phyloP scores from a whole-genome alignment of 2,329 filamentous ascomycete genomes.

The Gliomastix tumulicola region DNA sequence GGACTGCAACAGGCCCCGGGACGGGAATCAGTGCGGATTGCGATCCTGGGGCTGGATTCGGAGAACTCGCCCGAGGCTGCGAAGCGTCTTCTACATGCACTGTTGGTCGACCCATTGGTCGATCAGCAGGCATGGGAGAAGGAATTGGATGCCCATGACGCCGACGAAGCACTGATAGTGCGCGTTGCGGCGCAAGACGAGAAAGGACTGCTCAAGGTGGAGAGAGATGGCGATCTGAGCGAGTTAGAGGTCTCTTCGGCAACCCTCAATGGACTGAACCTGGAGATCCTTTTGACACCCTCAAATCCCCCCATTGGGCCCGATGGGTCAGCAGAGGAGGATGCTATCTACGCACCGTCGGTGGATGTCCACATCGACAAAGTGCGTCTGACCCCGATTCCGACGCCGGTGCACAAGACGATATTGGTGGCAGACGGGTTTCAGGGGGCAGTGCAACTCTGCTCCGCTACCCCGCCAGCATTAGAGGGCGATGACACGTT shows the following conservation, averaged over 20 bases:
- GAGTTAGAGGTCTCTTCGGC: constrained; percentile 60
- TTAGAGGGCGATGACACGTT: constrained; percentile 32
- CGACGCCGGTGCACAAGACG: constrained; percentile 78
- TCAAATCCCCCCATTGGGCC: background rate
- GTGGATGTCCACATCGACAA: constrained; percentile 64
- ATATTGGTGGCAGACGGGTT: constrained; percentile 70
- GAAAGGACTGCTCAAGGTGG: constrained; percentile 16
- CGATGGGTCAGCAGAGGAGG: constrained; percentile 38
- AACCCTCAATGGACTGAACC: constrained; percentile 48
- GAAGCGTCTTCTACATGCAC: constrained; percentile 58
- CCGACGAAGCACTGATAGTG: constrained; percentile 54
- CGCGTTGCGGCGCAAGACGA: constrained; percentile 34
- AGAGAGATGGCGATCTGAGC: constrained; percentile 32
- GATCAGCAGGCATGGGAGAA: constrained; percentile 60
- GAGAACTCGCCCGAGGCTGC: constrained; percentile 39
- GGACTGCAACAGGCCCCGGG: constrained; percentile 52
- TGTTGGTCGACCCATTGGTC: constrained; percentile 64
- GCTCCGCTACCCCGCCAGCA: constrained; percentile 35
- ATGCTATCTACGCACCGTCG: constrained; percentile 67
- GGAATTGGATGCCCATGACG: constrained; percentile 45
- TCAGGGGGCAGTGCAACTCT: constrained; percentile 52
- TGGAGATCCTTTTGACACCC: constrained; percentile 57
- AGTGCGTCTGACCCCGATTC: constrained; percentile 58
- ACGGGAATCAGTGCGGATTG: constrained; percentile 50
- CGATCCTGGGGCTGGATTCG: constrained; percentile 43